A percentile compares a stretch with the other conserved stretches of the same genome.
Evolutionary conservation across 2,329 filamentous ascomycete species (phyloP).

Genomic region (Onygenales sp.): DNA sequence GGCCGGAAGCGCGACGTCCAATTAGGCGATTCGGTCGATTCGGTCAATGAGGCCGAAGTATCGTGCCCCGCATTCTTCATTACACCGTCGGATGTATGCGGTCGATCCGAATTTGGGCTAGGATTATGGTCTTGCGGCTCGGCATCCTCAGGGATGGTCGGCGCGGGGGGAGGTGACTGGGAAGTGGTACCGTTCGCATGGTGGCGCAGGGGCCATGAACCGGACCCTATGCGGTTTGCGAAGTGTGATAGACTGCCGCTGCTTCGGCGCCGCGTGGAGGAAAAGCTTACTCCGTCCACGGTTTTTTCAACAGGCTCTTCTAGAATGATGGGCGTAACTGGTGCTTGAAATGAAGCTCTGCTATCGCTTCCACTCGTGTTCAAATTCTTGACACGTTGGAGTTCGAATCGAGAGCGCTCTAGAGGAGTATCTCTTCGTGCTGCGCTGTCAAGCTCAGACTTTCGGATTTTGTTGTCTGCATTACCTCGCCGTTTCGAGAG

Average conservation of each 20-base stretch:
- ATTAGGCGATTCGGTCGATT: constrained; percentile 2
- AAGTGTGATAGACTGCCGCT: too few relatives aligned
- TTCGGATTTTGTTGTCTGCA: constrained; percentile 39
- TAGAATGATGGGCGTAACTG: constrained; percentile 13
- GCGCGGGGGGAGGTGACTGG: neutral
- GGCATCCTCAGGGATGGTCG: neutral
- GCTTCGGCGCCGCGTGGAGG: too few relatives aligned
- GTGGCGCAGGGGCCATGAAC: constrained; percentile 17
- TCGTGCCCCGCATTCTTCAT: constrained; percentile 1
- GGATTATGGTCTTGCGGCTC: neutral
- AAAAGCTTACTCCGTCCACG: neutral
- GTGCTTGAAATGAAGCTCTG: neutral
- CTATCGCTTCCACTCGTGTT: constrained; percentile 2
- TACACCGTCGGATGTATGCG: constrained; percentile 12
- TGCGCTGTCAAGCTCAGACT: constrained; percentile 47
- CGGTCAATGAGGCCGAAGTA: neutral
- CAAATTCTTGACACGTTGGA: constrained; percentile 21
- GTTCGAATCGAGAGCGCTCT: constrained; percentile 49
- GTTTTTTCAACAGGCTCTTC: constrained; percentile 20
- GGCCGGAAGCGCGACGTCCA: constrained; percentile 9
- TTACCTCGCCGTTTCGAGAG: constrained; percentile 18
- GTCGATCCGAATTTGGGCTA: neutral
- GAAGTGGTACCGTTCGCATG: constrained; percentile 1
- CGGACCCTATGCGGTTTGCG: constrained; percentile 7
- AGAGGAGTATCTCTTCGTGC: constrained; percentile 54